Conservation (phyloP, 176 grass and related monocot genomes). For the Avena atlantica region DNA sequence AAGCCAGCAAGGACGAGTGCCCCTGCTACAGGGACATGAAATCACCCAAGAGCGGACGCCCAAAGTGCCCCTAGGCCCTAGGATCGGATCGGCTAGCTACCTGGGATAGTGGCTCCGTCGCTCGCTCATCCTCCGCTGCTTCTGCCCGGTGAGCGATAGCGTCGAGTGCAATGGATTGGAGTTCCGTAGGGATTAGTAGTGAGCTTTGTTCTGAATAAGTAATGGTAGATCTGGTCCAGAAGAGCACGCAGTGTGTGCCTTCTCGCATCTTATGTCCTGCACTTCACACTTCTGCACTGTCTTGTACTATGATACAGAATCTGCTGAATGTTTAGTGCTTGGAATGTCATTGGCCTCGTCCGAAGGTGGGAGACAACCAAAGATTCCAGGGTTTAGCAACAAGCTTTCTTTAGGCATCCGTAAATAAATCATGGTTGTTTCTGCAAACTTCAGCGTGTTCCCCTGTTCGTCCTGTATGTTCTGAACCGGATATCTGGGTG, state of each 20-base stretch:
- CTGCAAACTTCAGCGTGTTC: background rate
- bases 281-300: background rate
- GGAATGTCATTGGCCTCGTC: background rate
- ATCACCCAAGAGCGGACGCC: slow-evolving; percentile 50
- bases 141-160: background rate
- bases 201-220: background rate
- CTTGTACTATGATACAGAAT: background rate
- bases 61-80: slow-evolving; percentile 76
- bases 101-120: background rate
- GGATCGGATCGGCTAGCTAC: too few species aligned
- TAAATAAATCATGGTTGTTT: background rate
- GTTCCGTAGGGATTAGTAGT: background rate
- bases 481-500: background rate
- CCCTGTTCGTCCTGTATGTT: background rate
- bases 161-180: background rate
- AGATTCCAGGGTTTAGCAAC: background rate
- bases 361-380: background rate
- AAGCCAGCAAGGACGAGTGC: slow-evolving; percentile 85
- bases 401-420: background rate
- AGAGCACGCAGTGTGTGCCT: background rate
- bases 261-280: background rate
- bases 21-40: slow-evolving; percentile 84
- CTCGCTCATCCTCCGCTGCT: too few species aligned
- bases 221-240: background rate
- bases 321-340: background rate